Conservation (phyloP, 106 monocot species). For the Phalaenopsis equestris region DNA sequence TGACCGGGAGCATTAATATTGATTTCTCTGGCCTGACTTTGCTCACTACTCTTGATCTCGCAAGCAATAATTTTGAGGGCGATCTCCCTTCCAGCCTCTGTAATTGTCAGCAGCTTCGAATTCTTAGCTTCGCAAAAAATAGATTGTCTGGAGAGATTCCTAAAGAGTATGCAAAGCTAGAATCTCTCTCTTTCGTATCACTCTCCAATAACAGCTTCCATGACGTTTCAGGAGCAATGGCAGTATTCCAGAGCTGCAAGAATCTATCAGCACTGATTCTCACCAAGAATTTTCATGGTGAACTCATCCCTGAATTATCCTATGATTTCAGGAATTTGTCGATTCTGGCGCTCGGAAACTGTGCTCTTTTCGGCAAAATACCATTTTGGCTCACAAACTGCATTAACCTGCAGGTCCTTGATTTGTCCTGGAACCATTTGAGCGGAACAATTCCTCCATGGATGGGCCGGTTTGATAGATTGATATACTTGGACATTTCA, state of each 20-base stretch:
- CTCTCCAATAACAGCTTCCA: constrained; percentile 63
- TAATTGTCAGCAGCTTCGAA: constrained; percentile 30
- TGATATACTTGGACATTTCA: constrained; percentile 66
- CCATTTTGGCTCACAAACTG: constrained; percentile 48
- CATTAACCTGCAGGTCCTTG: constrained; percentile 47
- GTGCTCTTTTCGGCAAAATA: constrained; percentile 42
- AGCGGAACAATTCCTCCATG: constrained; percentile 44
- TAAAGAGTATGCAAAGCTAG: constrained; percentile 28
- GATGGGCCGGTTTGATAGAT: constrained; percentile 38
- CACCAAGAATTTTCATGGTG: constrained; percentile 56
- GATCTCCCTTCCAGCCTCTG: constrained; percentile 41
- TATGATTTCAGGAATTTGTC: constrained; percentile 33
- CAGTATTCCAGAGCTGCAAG: constrained; percentile 28
- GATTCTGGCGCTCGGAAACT: constrained; percentile 52
- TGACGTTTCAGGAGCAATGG: constrained; percentile 38
- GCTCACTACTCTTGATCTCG: constrained; percentile 50
- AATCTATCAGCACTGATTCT: constrained; percentile 61
- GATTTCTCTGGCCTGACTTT: constrained; percentile 43
- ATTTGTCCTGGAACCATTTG: constrained; percentile 70
- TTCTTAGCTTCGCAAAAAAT: constrained; percentile 58
- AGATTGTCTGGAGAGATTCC: constrained; percentile 47
- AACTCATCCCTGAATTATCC: constrained; percentile 28
- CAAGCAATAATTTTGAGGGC: constrained; percentile 42
- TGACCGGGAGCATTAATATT: constrained; percentile 31
- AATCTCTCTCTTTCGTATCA: constrained; percentile 46